Evolutionary conservation across 257 asterid species (phyloP).

Genomic region (Jasminum sambac): DNA sequence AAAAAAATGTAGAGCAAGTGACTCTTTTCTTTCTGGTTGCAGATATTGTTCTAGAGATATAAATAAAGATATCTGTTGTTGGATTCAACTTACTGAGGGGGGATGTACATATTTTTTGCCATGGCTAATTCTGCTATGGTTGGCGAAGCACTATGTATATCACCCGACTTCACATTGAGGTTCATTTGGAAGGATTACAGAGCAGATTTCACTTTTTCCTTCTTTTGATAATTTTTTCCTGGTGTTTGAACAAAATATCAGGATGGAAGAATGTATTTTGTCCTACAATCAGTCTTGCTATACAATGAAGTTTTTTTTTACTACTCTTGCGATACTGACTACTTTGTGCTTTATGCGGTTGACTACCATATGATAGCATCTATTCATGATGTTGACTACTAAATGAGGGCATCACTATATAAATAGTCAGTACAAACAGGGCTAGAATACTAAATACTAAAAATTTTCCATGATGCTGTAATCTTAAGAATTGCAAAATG

Average conservation of each 20-base stretch:
- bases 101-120: constrained; percentile 37
- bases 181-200: not conserved
- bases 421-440: no score
- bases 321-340: no score
- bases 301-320: not conserved
- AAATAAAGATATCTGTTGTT: constrained; percentile 4
- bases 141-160: constrained; percentile 24
- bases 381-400: no score
- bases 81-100: not conserved
- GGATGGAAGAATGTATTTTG: not conserved
- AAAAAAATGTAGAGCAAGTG: not conserved
- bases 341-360: no score
- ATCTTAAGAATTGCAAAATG: no score
- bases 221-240: not conserved
- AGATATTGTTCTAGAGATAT: constrained; percentile 87
- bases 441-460: no score
- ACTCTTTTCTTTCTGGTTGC: constrained; percentile 26
- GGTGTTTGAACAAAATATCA: not conserved
- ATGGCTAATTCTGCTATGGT: constrained; percentile 52
- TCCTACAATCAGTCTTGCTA: not conserved
- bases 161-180: constrained; percentile 18
- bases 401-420: no score
- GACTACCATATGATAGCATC: no score
- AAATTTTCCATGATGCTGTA: no score
- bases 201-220: not conserved